These are phyloP conservation scores for Penicillium diatomitis DNA, from an alignment of 495 filamentous ascomycete genomes.

Conservation along the genomic window DNA sequence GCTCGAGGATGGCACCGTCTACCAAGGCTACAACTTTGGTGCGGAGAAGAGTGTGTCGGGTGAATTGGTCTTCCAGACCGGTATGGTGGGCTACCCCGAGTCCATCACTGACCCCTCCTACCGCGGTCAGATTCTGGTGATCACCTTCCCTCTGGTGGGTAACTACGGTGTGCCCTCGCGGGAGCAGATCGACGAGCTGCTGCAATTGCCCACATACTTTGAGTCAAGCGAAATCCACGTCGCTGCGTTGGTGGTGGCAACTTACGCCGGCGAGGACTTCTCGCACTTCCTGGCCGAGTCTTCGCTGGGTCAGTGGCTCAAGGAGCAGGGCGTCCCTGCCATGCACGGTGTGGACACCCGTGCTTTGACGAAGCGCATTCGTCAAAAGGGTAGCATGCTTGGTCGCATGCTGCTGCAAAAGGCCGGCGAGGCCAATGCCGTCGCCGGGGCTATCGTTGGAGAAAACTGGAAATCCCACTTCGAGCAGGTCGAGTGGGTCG, in stretches of 20 bases:
- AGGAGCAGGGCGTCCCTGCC: constrained; percentile 90
- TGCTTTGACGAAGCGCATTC: constrained; percentile 85
- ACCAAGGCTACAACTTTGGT: constrained; percentile 92
- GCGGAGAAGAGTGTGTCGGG: constrained; percentile 85
- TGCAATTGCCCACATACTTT: constrained; percentile 82
- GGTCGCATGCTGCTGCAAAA: constrained; percentile 77
- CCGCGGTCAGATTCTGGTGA: constrained; percentile 81
- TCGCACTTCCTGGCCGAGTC: constrained; percentile 87
- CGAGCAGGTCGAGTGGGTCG: constrained; percentile 74
- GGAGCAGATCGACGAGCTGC: constrained; percentile 68
- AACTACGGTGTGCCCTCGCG: constrained; percentile 93
- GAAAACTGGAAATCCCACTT: constrained; percentile 58
- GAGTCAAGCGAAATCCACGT: constrained; percentile 88
- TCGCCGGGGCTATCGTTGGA: constrained; percentile 28
- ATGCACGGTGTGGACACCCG: constrained; percentile 94
- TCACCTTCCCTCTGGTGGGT: constrained; percentile 84
- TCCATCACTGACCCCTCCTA: constrained; percentile 90
- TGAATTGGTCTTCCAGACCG: constrained; percentile 98
- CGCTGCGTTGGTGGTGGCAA: constrained; percentile 77
- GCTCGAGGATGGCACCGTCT: constrained; percentile 78
- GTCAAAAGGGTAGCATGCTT: constrained; percentile 92
- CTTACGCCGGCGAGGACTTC: constrained; percentile 87
- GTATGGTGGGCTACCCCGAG: constrained; percentile 98
- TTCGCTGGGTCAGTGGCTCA: constrained; percentile 87
- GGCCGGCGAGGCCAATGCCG: constrained; percentile 37